Evolutionary conservation across 352 stramenopile genomes (phyloP), one percentile per base, ranked within the genome.

Genomic region (Pythium rhizo-oryzae): DNA sequence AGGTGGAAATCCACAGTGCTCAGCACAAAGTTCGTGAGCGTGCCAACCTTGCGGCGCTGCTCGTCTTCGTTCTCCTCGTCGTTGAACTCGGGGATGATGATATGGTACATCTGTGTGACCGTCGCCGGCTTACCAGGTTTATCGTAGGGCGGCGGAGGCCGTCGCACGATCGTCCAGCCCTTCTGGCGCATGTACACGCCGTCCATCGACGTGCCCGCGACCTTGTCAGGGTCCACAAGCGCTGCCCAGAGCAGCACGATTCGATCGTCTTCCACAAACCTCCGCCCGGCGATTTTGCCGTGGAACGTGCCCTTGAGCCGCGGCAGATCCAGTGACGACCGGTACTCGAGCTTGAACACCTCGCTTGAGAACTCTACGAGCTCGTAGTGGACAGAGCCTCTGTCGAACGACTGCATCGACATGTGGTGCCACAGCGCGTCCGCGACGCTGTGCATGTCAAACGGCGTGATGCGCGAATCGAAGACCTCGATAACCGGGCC

Each of bases 1-100:
- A 69, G 47, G 23, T 69, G 47, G 1, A 68, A n/a, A 30, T 69
- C 59, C 1, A 30, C 47, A 24, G 60, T 69, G 46, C 30, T 52
- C 0, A 73, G 37, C 54, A 73, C 58, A 39, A 73, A 73, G 49
- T 73, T 73, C 0, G 67, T 69, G 46, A 73, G 55, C 39, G 59
- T 66, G 33, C 67, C 67, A 35, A 73, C 67, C 23, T 67, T 73
- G 56, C 54, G 46, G 28, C 58, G 61, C 56, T 73, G 67, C 33
- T 69, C 60, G 44, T 67, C 59, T 47, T 59, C 58, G 65, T 72
- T 33, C 28, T 84, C 69, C 7, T 51, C 54, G n/a, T 78, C 70
- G 11, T 66, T 71, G 39, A 75, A 74, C 59, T 72, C 73, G n/a
- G 75, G 65, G 7, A 76, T 33, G 0, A 72, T 25, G 65, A 69